Base-by-base conservation (phyloP, 2,329 filamentous ascomycete genomes). In the Endoconidiophora polonica region DNA sequence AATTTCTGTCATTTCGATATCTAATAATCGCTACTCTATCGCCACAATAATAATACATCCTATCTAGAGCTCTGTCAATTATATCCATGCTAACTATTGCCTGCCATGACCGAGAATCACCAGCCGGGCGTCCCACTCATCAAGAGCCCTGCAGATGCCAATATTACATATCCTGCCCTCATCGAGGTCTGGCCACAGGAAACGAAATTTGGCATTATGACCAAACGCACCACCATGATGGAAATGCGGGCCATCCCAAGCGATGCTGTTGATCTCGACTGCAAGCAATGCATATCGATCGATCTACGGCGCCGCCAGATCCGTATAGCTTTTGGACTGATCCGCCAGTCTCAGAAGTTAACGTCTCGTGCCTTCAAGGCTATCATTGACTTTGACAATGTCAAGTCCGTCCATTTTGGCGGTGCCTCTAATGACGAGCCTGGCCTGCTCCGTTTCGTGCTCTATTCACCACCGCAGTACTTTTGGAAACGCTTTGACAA, bases 401-500 rank as follows among this genome's bases (percentile, higher is more conserved):
- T 81, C 48, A 67, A 65, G 23, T 62, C 61, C 3, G 59, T 77
- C 3, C 60, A 70, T 42, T 63, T 59, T 43, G 54, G 24, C 5
- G 39, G 39, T 12, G 41, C 22, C 10, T 38, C 38, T 2, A 20
- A 49, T 9, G 16, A 43, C 16, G 16, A 46, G 4, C n/a, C 43
- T 14, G 49, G 3, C 55, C 74, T 26, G 62, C 81, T 2, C 63
- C 65, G 0, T 58, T 79, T 7, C 60, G 42, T 47, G 6, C 38
- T 54, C 39, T 33, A 66, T 4, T 66, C 63, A 18, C 74, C 77
- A 0, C 71, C 73, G 0, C 55, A 64, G 0, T 70, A 73, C 55
- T 73, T 64, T 56, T 67, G 63, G 59, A 68, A 65, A 54, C 57
- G 57, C 4, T 54, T 59, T 0, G 55, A 33, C 12, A 33, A 33